phyloP scores from a whole-genome alignment of 192 early-diverging fungal species.

The Umbelopsis ramanniana region DNA sequence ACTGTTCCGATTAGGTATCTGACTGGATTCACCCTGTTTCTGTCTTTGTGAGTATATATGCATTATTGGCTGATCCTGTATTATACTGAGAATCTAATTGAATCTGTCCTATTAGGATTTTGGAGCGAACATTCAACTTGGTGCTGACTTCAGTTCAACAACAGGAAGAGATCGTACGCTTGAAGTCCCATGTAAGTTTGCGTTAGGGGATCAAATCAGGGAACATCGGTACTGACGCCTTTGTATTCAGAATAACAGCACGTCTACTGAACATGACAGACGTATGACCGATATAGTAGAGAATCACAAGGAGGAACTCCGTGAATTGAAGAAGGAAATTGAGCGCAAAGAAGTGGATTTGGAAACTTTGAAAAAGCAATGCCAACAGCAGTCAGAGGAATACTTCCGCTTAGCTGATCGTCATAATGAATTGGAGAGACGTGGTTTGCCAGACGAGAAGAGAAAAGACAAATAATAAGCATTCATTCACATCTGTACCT shows the following conservation, averaged over 20 bases:
- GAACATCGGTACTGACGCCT: not conserved
- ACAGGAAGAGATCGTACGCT: constrained; percentile 44
- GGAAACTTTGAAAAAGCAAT: constrained; percentile 34
- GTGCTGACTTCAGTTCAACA: constrained; percentile 50
- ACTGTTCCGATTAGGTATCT: constrained; percentile 47
- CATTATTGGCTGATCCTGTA: too few relatives aligned
- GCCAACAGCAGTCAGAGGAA: constrained; percentile 26
- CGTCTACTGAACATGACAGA: not conserved
- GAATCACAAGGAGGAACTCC: constrained; percentile 23
- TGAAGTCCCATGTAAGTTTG: constrained; percentile 28
- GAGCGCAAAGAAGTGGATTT: constrained; percentile 33
- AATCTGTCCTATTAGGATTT: constrained; percentile 36
- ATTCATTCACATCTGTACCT: not conserved
- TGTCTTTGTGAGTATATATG: constrained; percentile 46
- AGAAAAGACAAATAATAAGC: constrained; percentile 1
- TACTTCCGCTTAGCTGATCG: constrained; percentile 34
- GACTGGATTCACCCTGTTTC: constrained; percentile 59
- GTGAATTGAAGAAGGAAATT: constrained; percentile 21
- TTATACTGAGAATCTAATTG: too few relatives aligned
- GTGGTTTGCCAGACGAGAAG: not conserved
- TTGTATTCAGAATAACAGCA: not conserved
- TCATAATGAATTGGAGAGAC: constrained; percentile 24
- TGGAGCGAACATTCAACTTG: constrained; percentile 60
- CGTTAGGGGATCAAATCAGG: too few relatives aligned
- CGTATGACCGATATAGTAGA: constrained; percentile 11